Base-by-base conservation (phyloP, 805 yeast species). In the Grigorovia humatica region DNA sequence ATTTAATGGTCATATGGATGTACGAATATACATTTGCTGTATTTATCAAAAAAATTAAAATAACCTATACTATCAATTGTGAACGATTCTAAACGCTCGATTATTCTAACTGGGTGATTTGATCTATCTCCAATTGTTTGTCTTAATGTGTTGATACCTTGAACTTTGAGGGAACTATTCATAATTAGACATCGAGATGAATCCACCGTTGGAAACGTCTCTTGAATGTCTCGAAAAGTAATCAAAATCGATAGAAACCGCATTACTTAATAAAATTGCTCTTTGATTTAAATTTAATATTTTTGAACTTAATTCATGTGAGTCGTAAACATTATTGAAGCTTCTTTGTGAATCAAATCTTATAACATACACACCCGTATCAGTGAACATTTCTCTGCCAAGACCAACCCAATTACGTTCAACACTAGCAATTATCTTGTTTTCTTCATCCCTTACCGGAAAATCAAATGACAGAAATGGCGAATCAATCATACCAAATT, bases 341-440 rank as follows among this genome's bases (percentile, higher is more conserved):
- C 86, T 75, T 20, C 73, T 73, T 1, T 85, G 83, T 1, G 70
- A 56, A 60, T 87, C 95, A 86, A 89, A 85, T 53, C 96, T 70
- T 30, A 91, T 70, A 32, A 90, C 80, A 66, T 93, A 91, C 1
- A 88, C 90, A 55, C 98, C 98, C 0, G 96, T 86, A 67, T 93
- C 98, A 0, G 98, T 90, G 62, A 91, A 84, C 61, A 90, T 69
- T 64, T 93, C 99, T 61, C 97, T 77, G 2, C 95, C 96, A 44
- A 93, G 70, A 0, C 99, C 99, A 6, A 86, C 95, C 93, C 96
- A 93, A 67, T 89, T 89, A 60, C 98, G 77, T 66, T 88, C 93
- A 1, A 93, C 91, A 1, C 85, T 74, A 0, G 85, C 96, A 51
- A 85, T 70, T 0, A 85, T 78, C 15, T 74, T 70, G 0, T 82